Percentiles rank a stretch among this genome's conserved stretches.
Conservation (phyloP, 2,329 filamentous ascomycete species). For the Pezicula radicicola region DNA sequence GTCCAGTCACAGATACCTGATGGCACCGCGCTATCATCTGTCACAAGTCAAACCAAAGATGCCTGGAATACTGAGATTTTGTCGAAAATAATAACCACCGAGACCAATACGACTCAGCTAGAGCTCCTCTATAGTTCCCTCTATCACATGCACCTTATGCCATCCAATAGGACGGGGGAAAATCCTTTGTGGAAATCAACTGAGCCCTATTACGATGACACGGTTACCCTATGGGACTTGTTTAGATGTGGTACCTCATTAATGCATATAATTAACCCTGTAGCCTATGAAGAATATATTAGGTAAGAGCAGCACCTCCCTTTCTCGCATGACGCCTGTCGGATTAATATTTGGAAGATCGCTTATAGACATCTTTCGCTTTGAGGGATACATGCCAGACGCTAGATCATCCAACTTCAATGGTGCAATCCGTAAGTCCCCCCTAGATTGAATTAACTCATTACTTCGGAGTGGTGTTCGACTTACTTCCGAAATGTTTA, state of each 20-base stretch:
- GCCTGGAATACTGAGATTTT: constrained; percentile 62
- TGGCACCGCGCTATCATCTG: constrained; percentile 38
- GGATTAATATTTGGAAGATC: constrained; percentile 29
- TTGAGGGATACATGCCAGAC: constrained; percentile 63
- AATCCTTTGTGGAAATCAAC: constrained; percentile 61
- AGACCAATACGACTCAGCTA: constrained; percentile 52
- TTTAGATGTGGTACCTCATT: constrained; percentile 62
- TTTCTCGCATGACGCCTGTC: no score
- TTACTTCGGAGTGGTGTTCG: no score
- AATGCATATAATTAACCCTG: constrained; percentile 61
- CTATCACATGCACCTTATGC: constrained; percentile 63
- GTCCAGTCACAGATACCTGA: constrained; percentile 40
- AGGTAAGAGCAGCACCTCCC: constrained; percentile 26
- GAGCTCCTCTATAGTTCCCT: constrained; percentile 63
- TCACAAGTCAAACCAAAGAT: constrained; percentile 40
- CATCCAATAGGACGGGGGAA: constrained; percentile 68
- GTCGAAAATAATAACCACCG: constrained; percentile 59
- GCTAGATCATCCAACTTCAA: constrained; percentile 67
- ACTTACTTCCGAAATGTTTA: no score
- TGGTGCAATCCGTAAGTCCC: constrained; percentile 47
- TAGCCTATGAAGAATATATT: constrained; percentile 60
- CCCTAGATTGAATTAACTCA: no score
- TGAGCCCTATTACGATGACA: constrained; percentile 70
- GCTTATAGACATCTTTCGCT: constrained; percentile 63
- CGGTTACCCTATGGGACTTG: constrained; percentile 64